phyloP scores from a whole-genome alignment of 805 yeast genomes.

The Candida morakotiae region DNA sequence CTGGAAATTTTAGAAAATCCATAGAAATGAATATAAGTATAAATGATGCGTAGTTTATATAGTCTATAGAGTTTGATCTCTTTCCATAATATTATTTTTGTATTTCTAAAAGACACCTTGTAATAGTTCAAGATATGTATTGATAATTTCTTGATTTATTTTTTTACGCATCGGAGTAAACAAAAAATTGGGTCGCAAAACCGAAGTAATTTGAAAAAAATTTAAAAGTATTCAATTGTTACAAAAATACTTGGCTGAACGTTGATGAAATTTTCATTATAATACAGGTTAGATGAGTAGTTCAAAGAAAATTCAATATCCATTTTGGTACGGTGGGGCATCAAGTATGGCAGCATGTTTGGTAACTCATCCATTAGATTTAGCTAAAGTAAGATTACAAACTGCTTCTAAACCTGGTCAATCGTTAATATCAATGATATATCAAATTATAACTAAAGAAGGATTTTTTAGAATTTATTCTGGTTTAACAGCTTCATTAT shows the following conservation, averaged over 20 bases:
- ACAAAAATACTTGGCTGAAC: not conserved
- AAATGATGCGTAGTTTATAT: not conserved
- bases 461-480: conserved; percentile 71
- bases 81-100: too few species aligned
- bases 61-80: not conserved
- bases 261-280: not conserved
- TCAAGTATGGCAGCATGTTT: conserved; percentile 65
- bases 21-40: not conserved
- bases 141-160: too few species aligned
- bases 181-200: not conserved
- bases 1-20: conserved; percentile 66
- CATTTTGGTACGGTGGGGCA: conserved; percentile 65
- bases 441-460: conserved; percentile 55
- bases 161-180: not conserved
- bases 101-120: too few species aligned
- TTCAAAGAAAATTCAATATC: conserved; percentile 3
- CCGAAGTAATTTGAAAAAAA: not conserved
- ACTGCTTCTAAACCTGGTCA: conserved; percentile 70
- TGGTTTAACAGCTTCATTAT: conserved; percentile 75
- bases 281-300: not conserved
- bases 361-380: conserved; percentile 77
- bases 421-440: conserved; percentile 57
- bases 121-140: too few species aligned
- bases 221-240: not conserved
- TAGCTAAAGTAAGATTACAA: conserved; percentile 84